Evolutionary conservation across 2,329 filamentous ascomycete genomes (phyloP).

Genomic region (Rutstroemia sp.): DNA sequence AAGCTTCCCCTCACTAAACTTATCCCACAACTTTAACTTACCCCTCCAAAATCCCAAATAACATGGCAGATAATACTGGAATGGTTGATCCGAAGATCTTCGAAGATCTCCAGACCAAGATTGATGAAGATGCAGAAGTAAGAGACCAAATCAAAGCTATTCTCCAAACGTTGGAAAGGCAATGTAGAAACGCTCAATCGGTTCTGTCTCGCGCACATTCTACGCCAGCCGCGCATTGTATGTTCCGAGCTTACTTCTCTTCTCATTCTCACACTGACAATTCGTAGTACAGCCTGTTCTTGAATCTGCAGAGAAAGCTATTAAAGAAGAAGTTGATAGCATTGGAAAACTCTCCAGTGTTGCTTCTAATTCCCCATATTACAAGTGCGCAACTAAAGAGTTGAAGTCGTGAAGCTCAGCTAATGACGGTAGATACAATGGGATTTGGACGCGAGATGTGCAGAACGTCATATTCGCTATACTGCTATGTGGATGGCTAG

Average conservation of each 20-base stretch:
- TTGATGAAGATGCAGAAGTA: conserved; percentile 78
- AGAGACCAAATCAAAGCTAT: conserved; percentile 79
- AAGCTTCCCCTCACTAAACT: neutral
- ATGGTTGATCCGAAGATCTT: conserved; percentile 67
- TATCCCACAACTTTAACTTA: neutral
- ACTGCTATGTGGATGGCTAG: conserved; percentile 65
- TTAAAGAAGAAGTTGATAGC: conserved; percentile 64
- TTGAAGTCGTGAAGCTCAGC: neutral
- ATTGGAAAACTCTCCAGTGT: conserved; percentile 63
- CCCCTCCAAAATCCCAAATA: conserved; percentile 3
- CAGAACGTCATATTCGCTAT: conserved; percentile 65
- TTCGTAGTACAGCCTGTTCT: conserved; percentile 59
- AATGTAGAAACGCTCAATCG: conserved; percentile 74
- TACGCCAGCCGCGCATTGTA: conserved; percentile 60
- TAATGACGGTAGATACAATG: conserved; percentile 56
- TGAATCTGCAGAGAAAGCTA: conserved; percentile 58
- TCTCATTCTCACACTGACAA: conserved; percentile 9
- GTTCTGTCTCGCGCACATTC: conserved; percentile 86
- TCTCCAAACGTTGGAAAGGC: conserved; percentile 73
- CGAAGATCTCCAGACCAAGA: conserved; percentile 76
- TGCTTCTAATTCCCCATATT: conserved; percentile 86
- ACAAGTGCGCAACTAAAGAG: conserved; percentile 56
- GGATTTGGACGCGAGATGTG: conserved; percentile 74
- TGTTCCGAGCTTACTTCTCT: conserved; percentile 25
- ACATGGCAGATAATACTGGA: conserved; percentile 17